Percentiles rank a stretch among this genome's conserved stretches.
phyloP scores from a whole-genome alignment of 352 stramenopile genomes.

The Pythium monospermum region DNA sequence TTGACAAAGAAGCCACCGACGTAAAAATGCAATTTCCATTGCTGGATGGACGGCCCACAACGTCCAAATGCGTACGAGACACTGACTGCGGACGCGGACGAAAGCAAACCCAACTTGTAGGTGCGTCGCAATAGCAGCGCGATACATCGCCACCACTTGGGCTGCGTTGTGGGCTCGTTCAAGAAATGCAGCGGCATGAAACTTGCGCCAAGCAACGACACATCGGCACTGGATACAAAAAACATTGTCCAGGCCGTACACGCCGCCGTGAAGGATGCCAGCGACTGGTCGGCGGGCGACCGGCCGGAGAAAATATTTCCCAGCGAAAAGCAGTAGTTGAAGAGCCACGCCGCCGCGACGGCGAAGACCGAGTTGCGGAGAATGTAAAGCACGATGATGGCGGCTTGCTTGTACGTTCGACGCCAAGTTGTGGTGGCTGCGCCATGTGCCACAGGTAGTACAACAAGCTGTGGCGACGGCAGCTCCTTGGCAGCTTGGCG shows the following conservation, averaged over 20 bases:
- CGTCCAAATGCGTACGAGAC: background rate
- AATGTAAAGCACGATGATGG: background rate
- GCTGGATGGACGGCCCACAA: background rate
- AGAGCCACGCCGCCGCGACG: background rate
- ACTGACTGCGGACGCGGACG: background rate
- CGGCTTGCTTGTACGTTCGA: background rate
- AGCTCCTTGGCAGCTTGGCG: no score
- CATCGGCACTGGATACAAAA: background rate
- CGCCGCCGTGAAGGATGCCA: background rate
- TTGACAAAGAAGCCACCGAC: background rate
- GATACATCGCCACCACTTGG: constrained; percentile 1
- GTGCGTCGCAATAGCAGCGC: background rate
- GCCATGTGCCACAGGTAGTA: background rate
- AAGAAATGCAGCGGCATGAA: background rate
- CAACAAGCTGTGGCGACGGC: no score
- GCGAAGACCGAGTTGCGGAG: background rate
- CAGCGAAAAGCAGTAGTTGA: background rate
- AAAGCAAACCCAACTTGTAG: background rate
- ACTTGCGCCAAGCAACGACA: background rate
- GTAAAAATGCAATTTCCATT: constrained; percentile 6
- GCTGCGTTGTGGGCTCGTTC: background rate
- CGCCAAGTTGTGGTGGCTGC: background rate
- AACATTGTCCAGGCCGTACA: background rate
- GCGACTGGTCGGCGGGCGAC: background rate
- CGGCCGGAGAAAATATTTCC: background rate